Conservation (phyloP, 1,284 basidiomycete genomes). For the Leccinum subrobustum region DNA sequence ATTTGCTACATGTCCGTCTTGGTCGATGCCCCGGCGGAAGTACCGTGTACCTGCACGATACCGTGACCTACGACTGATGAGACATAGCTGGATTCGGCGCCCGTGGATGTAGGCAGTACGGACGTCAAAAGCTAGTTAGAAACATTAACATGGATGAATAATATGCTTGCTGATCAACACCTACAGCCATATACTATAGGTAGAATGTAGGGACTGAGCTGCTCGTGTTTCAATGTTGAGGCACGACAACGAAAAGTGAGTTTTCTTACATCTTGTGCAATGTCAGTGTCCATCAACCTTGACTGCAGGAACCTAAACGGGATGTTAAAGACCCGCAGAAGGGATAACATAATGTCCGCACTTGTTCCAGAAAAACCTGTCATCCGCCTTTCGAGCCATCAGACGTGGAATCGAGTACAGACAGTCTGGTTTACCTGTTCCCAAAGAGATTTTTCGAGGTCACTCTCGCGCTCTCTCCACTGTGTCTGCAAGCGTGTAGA, state of each 20-base stretch:
- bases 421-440: slow-evolving; percentile 55
- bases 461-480: slow-evolving; percentile 52
- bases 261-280: slow-evolving; percentile 57
- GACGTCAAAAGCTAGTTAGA: slow-evolving; percentile 77
- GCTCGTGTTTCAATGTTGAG: slow-evolving; percentile 20
- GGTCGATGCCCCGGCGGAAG: slow-evolving; percentile 93
- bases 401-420: slow-evolving; percentile 17
- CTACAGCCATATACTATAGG: slow-evolving; percentile 91
- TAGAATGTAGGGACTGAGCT: slow-evolving; percentile 88
- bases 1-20: slow-evolving; percentile 82
- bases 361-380: slow-evolving; percentile 99
- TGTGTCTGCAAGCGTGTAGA: slow-evolving; percentile 89
- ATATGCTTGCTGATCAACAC: slow-evolving; percentile 28
- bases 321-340: slow-evolving; percentile 6
- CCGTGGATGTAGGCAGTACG: slow-evolving; percentile 78
- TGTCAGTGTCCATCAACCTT: slow-evolving; percentile 65
- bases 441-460: slow-evolving; percentile 63
- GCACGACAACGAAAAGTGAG: neutral
- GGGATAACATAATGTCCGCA: slow-evolving; percentile 23
- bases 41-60: slow-evolving; percentile 96
- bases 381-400: slow-evolving; percentile 66
- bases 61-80: slow-evolving; percentile 92
- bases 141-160: slow-evolving; percentile 11
- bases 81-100: slow-evolving; percentile 78
- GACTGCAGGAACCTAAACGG: slow-evolving; percentile 64